These are phyloP conservation scores for Fusarium sp. DNA, from an alignment of 2,329 filamentous ascomycete species.

Conservation along the genomic window DNA sequence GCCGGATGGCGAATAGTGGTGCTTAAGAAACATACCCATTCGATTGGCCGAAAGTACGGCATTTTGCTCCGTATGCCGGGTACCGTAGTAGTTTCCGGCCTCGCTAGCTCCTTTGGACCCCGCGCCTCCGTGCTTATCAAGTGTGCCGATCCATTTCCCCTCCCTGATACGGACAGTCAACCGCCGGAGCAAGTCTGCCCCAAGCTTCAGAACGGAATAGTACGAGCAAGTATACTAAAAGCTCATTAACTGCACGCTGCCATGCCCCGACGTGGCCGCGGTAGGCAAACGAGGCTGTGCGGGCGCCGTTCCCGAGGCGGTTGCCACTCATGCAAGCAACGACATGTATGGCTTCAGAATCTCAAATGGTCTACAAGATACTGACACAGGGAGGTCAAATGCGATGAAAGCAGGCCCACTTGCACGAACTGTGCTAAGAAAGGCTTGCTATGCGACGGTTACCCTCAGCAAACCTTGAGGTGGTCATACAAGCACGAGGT, in stretches of 20 bases:
- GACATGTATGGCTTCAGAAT: background rate
- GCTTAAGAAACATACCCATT: background rate
- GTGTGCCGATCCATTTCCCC: background rate
- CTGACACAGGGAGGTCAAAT: background rate
- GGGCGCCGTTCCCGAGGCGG: background rate
- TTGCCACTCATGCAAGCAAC: background rate
- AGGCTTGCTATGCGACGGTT: background rate
- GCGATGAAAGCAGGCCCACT: background rate
- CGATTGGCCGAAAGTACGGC: background rate
- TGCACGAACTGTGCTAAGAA: background rate
- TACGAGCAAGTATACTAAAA: fast-evolving
- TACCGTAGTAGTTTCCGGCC: background rate
- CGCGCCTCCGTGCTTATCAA: background rate
- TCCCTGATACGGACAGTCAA: background rate
- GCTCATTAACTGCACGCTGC: too few relatives aligned
- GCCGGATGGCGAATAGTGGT: background rate
- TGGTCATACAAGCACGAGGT: background rate
- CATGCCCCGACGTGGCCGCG: background rate
- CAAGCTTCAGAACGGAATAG: background rate
- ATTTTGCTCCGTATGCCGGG: background rate
- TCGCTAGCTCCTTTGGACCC: background rate
- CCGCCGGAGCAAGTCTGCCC: background rate
- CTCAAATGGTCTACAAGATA: fast-evolving
- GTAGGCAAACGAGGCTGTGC: background rate
- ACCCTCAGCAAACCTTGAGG: background rate